phyloP scores from a whole-genome alignment of 768 basidiomycete species.

The Gloeopeniophorella convolvens region DNA sequence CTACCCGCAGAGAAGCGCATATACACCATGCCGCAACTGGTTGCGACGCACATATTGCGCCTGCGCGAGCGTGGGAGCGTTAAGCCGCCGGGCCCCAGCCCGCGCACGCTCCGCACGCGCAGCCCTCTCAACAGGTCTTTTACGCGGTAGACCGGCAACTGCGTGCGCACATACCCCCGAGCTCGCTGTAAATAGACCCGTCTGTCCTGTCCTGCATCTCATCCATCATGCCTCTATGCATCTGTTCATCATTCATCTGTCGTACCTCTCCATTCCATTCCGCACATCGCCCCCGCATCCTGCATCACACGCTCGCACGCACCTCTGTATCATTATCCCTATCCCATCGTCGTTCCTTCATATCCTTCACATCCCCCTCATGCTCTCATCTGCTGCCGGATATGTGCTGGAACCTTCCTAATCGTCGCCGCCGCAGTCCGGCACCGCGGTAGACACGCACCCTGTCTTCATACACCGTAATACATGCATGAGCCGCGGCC shows the following conservation, averaged over 20 bases:
- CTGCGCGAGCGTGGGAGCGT: slow-evolving; percentile 14
- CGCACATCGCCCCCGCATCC: slow-evolving; percentile 4
- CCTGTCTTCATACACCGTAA: not conserved
- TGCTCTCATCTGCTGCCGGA: slow-evolving; percentile 8
- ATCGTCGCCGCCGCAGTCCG: not conserved
- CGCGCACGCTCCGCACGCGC: not conserved
- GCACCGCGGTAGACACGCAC: slow-evolving; percentile 3
- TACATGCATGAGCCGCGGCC: slow-evolving; percentile 3
- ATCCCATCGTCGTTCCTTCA: slow-evolving; percentile 8
- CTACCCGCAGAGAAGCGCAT: slow-evolving; percentile 7
- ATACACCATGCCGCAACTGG: slow-evolving; percentile 20
- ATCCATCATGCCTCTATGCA: not conserved
- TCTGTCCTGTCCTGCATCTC: not conserved
- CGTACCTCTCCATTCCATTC: slow-evolving; percentile 4
- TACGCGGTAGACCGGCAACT: not conserved
- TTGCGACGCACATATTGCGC: slow-evolving; percentile 19
- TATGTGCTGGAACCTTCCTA: not conserved
- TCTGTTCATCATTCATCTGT: not conserved
- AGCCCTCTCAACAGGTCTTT: slow-evolving; percentile 10
- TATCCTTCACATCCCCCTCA: slow-evolving; percentile 1
- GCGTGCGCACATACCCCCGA: not conserved
- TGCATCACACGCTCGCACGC: slow-evolving; percentile 3
- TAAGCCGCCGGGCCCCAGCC: slow-evolving; percentile 5
- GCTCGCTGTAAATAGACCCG: not conserved
- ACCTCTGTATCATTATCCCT: slow-evolving; percentile 15